phyloP scores from a whole-genome alignment of 306 rosid species.

The Inga leiocalycina region DNA sequence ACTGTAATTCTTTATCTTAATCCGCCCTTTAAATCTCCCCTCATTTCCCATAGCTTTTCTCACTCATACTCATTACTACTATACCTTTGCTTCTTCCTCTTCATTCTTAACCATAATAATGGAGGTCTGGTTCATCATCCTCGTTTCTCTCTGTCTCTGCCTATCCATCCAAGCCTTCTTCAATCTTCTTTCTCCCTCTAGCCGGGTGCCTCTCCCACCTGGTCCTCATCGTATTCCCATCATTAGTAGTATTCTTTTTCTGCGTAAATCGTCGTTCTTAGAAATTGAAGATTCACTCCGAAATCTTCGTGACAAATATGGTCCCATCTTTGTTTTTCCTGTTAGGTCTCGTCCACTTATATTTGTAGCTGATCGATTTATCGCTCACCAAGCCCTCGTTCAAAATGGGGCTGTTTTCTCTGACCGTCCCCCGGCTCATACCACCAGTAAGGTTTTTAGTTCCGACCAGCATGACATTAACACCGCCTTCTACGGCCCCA shows the following conservation, averaged over 20 bases:
- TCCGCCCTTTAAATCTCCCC: background rate
- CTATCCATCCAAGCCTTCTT: background rate
- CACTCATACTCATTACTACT: background rate
- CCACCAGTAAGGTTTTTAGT: background rate
- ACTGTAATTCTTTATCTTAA: background rate
- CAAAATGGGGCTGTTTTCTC: background rate
- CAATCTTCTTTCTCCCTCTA: background rate
- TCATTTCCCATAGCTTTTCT: background rate
- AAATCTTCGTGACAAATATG: slow-evolving; percentile 30
- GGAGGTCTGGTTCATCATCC: background rate
- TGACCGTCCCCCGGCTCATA: background rate
- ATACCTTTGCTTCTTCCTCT: background rate
- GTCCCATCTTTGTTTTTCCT: slow-evolving; percentile 36
- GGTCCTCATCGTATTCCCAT: background rate
- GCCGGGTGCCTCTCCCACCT: background rate
- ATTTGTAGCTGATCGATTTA: slow-evolving; percentile 34
- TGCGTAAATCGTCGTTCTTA: background rate
- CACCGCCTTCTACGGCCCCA: background rate
- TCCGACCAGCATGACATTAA: background rate
- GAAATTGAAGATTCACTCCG: background rate
- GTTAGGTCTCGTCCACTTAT: slow-evolving; percentile 12
- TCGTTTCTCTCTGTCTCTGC: background rate
- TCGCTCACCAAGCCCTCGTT: background rate
- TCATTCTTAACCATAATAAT: background rate
- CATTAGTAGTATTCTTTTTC: background rate